Percentiles rank a stretch among this genome's conserved stretches.
Evolutionary conservation across 441 rosid genomes (phyloP).

Genomic region (Lepidium campestre): DNA sequence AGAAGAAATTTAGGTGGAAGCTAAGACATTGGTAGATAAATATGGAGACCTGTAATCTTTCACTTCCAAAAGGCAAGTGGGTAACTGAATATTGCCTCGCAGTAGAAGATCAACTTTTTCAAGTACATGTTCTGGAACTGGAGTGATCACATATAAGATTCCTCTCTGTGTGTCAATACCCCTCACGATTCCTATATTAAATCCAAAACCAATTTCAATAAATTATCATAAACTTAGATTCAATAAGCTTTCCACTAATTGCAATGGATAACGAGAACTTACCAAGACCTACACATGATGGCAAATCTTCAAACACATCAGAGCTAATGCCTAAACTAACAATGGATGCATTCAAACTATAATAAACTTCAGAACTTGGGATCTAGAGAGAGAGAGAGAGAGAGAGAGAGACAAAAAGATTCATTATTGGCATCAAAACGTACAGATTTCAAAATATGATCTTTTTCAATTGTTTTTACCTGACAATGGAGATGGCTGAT

Average conservation of each 20-base stretch:
- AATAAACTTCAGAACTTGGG: slow-evolving; percentile 54
- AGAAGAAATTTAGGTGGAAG: slow-evolving; percentile 38
- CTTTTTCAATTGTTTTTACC: slow-evolving; percentile 35
- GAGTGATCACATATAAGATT: slow-evolving; percentile 69
- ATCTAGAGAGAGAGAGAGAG: slow-evolving; percentile 46
- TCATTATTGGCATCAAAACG: slow-evolving; percentile 7
- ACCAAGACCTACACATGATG: slow-evolving; percentile 90
- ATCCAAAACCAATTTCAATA: background rate
- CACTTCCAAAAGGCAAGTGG: slow-evolving; percentile 77
- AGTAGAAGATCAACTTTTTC: slow-evolving; percentile 76
- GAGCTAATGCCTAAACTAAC: slow-evolving; percentile 84
- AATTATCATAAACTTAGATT: background rate
- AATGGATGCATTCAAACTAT: slow-evolving; percentile 77
- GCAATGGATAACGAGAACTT: slow-evolving; percentile 24
- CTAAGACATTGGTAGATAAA: slow-evolving; percentile 57
- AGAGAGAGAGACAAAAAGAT: slow-evolving; percentile 12
- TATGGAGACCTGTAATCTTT: slow-evolving; percentile 81
- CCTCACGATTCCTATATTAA: slow-evolving; percentile 70
- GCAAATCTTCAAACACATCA: slow-evolving; percentile 50
- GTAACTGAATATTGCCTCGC: slow-evolving; percentile 77
- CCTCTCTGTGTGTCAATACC: slow-evolving; percentile 69
- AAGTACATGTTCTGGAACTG: slow-evolving; percentile 63
- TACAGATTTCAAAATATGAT: background rate
- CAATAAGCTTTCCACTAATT: background rate
- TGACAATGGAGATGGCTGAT: slow-evolving; percentile 80